Percentiles rank a stretch among this genome's conserved stretches.
Conservation (phyloP, 192 early-diverging fungal genomes). For the Rhizophagus prolifer region DNA sequence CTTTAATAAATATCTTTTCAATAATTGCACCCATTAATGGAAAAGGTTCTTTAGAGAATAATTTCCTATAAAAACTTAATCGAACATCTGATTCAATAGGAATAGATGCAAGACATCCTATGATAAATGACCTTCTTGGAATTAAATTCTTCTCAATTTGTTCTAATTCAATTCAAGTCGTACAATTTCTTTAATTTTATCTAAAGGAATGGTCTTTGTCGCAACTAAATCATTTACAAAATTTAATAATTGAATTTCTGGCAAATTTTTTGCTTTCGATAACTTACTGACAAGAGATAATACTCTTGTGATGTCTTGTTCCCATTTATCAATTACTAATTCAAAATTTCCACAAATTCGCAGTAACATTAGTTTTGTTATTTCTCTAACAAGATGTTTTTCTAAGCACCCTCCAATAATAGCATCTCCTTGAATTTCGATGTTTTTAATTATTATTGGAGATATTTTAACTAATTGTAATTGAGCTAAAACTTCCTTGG, state of each 20-base stretch:
- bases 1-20: not conserved
- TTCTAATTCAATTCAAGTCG: too few species aligned
- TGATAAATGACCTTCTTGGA: constrained; percentile 7
- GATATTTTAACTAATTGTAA: not conserved
- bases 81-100: not conserved
- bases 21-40: constrained; percentile 19
- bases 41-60: constrained; percentile 21
- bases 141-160: too few species aligned
- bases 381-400: too few species aligned
- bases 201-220: too few species aligned
- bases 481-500: constrained; percentile 5
- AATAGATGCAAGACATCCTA: not conserved
- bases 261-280: not conserved
- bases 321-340: not conserved
- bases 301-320: not conserved
- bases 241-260: too few species aligned
- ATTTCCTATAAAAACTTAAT: not conserved
- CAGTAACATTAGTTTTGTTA: too few species aligned
- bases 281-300: not conserved
- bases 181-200: too few species aligned
- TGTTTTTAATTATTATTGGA: too few species aligned
- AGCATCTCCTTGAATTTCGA: not conserved
- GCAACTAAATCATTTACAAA: too few species aligned
- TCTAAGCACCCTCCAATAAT: too few species aligned
- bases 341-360: too few species aligned